Conservation (phyloP, 1,284 basidiomycete species). For the Malassezia sympodialis region DNA sequence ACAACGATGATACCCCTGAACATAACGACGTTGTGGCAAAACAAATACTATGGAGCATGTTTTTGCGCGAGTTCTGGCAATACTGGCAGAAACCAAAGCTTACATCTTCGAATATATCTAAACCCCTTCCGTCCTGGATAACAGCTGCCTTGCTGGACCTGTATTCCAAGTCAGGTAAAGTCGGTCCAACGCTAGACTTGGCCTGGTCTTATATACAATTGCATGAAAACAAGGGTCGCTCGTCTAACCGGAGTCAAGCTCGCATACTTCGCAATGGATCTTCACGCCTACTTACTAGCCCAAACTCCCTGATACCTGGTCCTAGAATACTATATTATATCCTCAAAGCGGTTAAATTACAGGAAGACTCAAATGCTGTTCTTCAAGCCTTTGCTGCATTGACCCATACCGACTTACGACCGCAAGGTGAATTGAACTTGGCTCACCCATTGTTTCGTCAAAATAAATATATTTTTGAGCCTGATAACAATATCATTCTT, state of each 20-base stretch:
- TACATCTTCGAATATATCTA: not conserved
- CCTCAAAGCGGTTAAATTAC: not conserved
- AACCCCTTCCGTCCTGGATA: constrained; percentile 4
- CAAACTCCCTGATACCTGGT: not conserved
- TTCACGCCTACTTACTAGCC: not conserved
- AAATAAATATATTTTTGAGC: not conserved
- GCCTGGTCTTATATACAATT: not conserved
- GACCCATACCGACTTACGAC: not conserved
- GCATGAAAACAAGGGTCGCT: not conserved
- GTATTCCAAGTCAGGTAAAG: constrained; percentile 1
- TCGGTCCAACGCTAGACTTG: not conserved
- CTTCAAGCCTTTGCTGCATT: not conserved
- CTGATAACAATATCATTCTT: not conserved
- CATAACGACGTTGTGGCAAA: not conserved
- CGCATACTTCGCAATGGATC: not conserved
- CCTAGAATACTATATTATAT: not conserved
- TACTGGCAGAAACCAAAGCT: not conserved
- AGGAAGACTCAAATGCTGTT: not conserved
- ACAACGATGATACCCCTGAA: not conserved
- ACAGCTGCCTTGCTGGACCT: constrained; percentile 3
- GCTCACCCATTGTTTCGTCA: not conserved
- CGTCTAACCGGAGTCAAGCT: not conserved
- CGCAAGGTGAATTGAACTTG: not conserved
- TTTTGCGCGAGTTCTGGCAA: constrained; percentile 6
- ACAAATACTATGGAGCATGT: constrained; percentile 3